Evolutionary conservation across 2,329 filamentous ascomycete species (phyloP), one percentile per base, ranked within the genome.

Genomic region (Aspergillus eucalypticola): DNA sequence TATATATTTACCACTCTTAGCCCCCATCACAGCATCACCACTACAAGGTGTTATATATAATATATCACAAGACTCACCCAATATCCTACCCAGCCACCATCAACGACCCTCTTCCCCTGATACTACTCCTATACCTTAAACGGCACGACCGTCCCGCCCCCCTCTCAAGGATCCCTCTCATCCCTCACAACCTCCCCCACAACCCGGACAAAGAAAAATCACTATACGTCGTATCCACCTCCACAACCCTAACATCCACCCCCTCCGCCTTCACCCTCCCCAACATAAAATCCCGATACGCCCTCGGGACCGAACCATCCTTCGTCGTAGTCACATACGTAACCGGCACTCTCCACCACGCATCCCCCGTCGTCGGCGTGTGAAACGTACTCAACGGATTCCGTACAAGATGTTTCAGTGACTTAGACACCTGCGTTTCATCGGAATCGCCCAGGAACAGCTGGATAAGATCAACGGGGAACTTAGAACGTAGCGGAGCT

Each of bases 251-350:
- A 8, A 66, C 10, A 15, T 59, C 39, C 27, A 61, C 35, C 0
- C 64, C 63, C 11, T 62, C 54, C 2, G 15, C 50, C 17, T 15
- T 39, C 1, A 60, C 61, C 46, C 54, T 58, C 19, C 32, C 38
- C 7, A 67, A 23, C 62, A 67, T 66, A 0, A 64, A 27, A 52
- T 66, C 61, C 58, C 66, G 66, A 51, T 63, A 64, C 2, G 35
- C n/a, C 42, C 35, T 46, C 0, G 42, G 52, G 3, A 68, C 56
- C 4, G 56, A 44, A 35, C 44, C 60, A 41, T 67, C 66, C 41
- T 59, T 53, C 23, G 51, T 29, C 1, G 65, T 66, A 1, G 25
- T 8, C 15, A 65, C 59, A 63, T 66, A 67, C 4, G 64, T 66
- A 5, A 53, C 42, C 3, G 66, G 63, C 11, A 64, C 8, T 0